Base-by-base conservation (phyloP, 192 early-diverging fungal genomes). In the Backusella parvicylindrica region DNA sequence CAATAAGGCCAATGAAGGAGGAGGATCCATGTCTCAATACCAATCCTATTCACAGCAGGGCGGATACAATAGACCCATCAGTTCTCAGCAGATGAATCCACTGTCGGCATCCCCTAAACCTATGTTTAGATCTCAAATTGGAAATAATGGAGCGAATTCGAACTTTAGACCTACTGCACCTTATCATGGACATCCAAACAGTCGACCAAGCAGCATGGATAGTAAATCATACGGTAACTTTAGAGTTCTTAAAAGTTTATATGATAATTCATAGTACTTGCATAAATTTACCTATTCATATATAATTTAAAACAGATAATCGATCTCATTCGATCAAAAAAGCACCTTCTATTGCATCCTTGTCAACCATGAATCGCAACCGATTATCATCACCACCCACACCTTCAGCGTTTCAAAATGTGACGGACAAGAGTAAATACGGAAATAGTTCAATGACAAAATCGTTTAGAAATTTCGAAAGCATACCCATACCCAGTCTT, bases 381-480 rank as follows among this genome's bases (percentile, higher is more conserved):
- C 11, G 68, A 31, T 13, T 38, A 16, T 70, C 68, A 2, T 18
- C 40, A 15, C 40, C 68, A 40, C 28, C 40, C 15, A 70, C 23
- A 30, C n/a, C 33, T 37, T 37, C 26, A 8, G 6, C 30, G 1
- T 68, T 68, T 36, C 33, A 36, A 3, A 37, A 38, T 43, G 28
- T 5, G 6, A 47, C 8, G 16, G 41, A 70, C 9, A 41, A 72
- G 15, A 78, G 72, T 63, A 72, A 73, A 26, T 77, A 77, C 30
- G 68, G 72, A 41, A 72, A 60, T n/a, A 70, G 47, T 16, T 76
- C 71, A n/a, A 76, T 81, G 79, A 70, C 66, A 7, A 53, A 72
- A 21, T 69, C 49, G 18, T 81, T 77, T 40, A 63, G 71, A 64
- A 73, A 76, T 1, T 47, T 81, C 18, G 80, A 82, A 47, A 73